Conservation (phyloP, 306 rosid genomes). For the Dryas octopetala region DNA sequence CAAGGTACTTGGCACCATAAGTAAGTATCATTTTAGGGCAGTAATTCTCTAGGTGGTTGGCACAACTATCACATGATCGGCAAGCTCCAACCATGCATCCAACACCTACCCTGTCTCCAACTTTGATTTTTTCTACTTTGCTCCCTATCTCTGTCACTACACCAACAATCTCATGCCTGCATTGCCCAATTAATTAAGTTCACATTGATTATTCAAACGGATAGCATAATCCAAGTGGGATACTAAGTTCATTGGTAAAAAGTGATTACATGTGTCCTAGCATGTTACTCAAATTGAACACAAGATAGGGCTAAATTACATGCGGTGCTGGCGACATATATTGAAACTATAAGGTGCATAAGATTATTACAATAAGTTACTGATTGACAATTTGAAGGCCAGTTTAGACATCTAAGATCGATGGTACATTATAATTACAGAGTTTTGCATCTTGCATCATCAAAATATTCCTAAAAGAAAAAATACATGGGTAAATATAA, state of each 20-base stretch:
- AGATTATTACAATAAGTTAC: too few relatives aligned
- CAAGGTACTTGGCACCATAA: conserved; percentile 22
- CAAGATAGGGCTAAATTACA: too few relatives aligned
- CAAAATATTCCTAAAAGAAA: too few relatives aligned
- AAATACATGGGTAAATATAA: not conserved
- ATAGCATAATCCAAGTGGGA: too few relatives aligned
- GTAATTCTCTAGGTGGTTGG: conserved; percentile 45
- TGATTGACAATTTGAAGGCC: too few relatives aligned
- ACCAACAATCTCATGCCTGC: conserved; percentile 56
- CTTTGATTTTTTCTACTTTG: conserved; percentile 49
- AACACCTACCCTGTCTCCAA: conserved; percentile 64
- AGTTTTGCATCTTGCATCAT: not conserved
- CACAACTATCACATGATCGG: conserved; percentile 43
- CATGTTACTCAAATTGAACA: too few relatives aligned
- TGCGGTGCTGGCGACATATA: too few relatives aligned
- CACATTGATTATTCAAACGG: not conserved
- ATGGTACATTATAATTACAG: too few relatives aligned
- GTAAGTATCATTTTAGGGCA: conserved; percentile 39
- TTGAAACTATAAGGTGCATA: too few relatives aligned
- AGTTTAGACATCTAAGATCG: too few relatives aligned
- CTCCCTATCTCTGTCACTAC: conserved; percentile 61
- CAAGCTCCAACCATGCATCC: conserved; percentile 60
- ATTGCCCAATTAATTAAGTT: not conserved
- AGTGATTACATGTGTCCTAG: too few relatives aligned
- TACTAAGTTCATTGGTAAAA: not conserved